Evolutionary conservation across 2,329 filamentous ascomycete species (phyloP), one percentile per base, ranked within the genome.

Genomic region (Hypoxylon sp.): DNA sequence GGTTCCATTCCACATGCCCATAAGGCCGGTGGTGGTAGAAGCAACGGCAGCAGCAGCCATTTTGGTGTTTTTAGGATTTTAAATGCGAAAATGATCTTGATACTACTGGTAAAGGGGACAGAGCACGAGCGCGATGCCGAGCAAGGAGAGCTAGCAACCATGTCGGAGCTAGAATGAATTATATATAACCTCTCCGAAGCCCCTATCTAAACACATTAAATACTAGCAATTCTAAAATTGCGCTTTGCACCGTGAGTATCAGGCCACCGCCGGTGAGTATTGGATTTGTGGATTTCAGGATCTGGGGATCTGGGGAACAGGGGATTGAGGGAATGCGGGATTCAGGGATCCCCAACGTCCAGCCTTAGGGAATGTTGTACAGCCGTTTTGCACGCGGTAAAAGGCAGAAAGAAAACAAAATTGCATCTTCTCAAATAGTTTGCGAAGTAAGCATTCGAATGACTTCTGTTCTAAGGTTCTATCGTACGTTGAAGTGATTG

Each of bases 1-100:
- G 28, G 74, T 75, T 6, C 74, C 72, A 43, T 74, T 74, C 74
- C 74, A 75, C 73, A 76, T 75, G 72, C 72, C 74, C 65, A 75
- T 73, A 41, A 71, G 57, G 65, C 73, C 74, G 32, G 72, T 69
- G 32, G 72, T 69, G 28, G 74, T 75, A 64, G 45, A 74, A 2
- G 59, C 68, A 51, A 72, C 72, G 57, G 71, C 68, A 49, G 70
- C 66, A 65, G 72, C 68, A 69, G 72, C 72, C 73, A 75, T 75
- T 43, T 43, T 43, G 11, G 56, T 71, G 23, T 41, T 28, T 23
- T 28, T 49, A 49, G 21, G 30, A 58, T 23, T 34, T 17, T 51
- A 28, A 53, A 25, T 21, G 11, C 28, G 38, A 58, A 52, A 50
- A 43, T 23, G 23, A n/a, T 36, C 10, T 61, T 56, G 17, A 19